Evolutionary conservation across 106 monocot genomes (phyloP).

Genomic region (Dendrobium chrysotoxum): DNA sequence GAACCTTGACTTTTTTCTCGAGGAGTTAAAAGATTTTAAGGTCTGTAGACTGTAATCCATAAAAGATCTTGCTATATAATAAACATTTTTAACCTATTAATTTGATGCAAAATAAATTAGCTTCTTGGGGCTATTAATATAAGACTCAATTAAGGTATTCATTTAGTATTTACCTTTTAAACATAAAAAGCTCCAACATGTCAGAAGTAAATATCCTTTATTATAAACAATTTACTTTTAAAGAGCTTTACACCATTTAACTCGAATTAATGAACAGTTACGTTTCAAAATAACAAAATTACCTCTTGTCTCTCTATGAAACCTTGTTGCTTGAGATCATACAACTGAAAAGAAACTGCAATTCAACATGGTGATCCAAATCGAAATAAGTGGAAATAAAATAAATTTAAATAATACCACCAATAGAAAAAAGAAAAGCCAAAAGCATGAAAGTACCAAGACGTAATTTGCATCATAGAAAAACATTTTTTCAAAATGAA

Average conservation of each 20-base stretch:
- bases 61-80: background rate
- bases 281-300: slow-evolving; percentile 1
- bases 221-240: background rate
- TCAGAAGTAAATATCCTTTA: background rate
- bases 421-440: background rate
- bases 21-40: too few relatives aligned
- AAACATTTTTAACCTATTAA: background rate
- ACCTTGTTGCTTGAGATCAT: slow-evolving; percentile 97
- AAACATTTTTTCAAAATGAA: background rate
- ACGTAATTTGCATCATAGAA: background rate
- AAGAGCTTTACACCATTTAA: background rate
- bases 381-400: background rate
- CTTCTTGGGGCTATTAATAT: background rate
- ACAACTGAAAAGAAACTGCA: slow-evolving; percentile 92
- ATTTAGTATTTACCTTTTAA: background rate
- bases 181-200: background rate
- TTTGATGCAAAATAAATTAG: too few relatives aligned
- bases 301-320: slow-evolving; percentile 97
- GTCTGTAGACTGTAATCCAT: background rate
- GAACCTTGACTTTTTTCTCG: too few relatives aligned
- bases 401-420: background rate
- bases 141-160: background rate
- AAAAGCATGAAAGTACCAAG: background rate
- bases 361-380: background rate
- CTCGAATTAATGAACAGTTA: background rate